A percentile compares a stretch with the other conserved stretches of the same genome.
Evolutionary conservation across 1,139 yeast species (phyloP).

Genomic region (Yamadazyma atmosphaerica): DNA sequence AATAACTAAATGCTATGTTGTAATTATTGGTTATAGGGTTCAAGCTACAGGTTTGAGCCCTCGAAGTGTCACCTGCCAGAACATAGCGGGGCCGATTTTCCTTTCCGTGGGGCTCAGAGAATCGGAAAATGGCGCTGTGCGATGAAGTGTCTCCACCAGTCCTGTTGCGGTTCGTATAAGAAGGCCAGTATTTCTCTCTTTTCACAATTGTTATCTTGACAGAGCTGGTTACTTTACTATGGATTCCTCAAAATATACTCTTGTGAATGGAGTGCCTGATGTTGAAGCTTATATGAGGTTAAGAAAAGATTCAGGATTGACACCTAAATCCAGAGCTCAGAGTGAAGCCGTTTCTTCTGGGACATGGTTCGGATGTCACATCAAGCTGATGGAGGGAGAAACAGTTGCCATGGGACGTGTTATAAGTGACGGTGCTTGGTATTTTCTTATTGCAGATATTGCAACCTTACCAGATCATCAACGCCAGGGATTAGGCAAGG

Average conservation of each 20-base stretch:
- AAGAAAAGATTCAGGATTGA: constrained; percentile 6
- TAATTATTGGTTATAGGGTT: too few species aligned
- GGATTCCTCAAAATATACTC: background rate
- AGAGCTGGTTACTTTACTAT: too few species aligned
- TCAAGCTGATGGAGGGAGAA: constrained; percentile 1
- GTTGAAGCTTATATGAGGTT: constrained; percentile 4
- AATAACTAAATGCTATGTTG: too few species aligned
- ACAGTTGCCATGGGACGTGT: constrained; percentile 10
- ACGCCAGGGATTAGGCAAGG: constrained; percentile 6
- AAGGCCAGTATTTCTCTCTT: too few species aligned
- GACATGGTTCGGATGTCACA: constrained; percentile 4
- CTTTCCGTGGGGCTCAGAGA: too few species aligned
- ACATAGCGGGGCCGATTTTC: too few species aligned
- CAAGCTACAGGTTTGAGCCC: too few species aligned
- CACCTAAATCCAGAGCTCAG: constrained; percentile 2
- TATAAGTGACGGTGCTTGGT: constrained; percentile 10
- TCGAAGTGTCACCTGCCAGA: too few species aligned
- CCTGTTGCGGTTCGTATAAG: too few species aligned
- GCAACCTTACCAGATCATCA: constrained; percentile 9
- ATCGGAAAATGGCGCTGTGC: too few species aligned
- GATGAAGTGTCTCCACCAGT: too few species aligned
- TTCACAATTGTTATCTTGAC: too few species aligned
- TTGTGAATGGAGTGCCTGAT: background rate
- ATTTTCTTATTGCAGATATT: constrained; percentile 8
- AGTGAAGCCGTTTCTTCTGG: constrained; percentile 2